Conservation (phyloP, 805 yeast genomes). For the Barnettozyma populi region DNA sequence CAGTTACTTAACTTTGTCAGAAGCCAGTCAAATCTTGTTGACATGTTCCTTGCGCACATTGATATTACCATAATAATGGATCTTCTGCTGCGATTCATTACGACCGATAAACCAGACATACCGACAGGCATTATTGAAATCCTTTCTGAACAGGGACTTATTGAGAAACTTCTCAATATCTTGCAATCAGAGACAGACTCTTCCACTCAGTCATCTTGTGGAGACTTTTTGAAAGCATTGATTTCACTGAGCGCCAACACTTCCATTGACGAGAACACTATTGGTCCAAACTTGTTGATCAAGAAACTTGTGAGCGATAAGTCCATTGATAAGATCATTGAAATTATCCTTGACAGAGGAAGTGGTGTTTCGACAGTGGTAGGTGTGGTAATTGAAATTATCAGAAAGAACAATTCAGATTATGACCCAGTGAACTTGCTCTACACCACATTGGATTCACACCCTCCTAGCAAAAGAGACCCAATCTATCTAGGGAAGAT, state of each 20-base stretch:
- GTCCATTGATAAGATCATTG: conserved; percentile 55
- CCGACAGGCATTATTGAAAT: conserved; percentile 86
- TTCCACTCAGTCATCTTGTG: conserved; percentile 82
- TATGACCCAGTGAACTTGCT: conserved; percentile 82
- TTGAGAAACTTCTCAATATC: conserved; percentile 63
- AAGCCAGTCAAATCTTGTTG: conserved; percentile 53
- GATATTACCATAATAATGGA: conserved; percentile 92
- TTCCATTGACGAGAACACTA: conserved; percentile 68
- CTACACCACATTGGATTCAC: conserved; percentile 65
- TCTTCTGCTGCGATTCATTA: conserved; percentile 77
- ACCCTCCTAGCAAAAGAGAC: conserved; percentile 87
- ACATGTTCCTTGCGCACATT: conserved; percentile 67
- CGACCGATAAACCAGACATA: conserved; percentile 83
- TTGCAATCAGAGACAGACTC: conserved; percentile 56
- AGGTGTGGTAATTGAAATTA: conserved; percentile 87
- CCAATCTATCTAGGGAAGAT: conserved; percentile 86
- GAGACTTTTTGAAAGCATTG: conserved; percentile 89
- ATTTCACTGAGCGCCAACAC: conserved; percentile 94
- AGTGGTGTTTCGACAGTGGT: conserved; percentile 87
- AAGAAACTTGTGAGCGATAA: conserved; percentile 76
- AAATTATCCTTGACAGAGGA: conserved; percentile 64
- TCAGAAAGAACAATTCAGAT: conserved; percentile 92
- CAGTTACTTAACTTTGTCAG: conserved; percentile 52
- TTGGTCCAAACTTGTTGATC: conserved; percentile 90
- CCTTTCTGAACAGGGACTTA: conserved; percentile 65